Evolutionary conservation across 768 basidiomycete genomes (phyloP).

Genomic region (Tricholoma flavovirens): DNA sequence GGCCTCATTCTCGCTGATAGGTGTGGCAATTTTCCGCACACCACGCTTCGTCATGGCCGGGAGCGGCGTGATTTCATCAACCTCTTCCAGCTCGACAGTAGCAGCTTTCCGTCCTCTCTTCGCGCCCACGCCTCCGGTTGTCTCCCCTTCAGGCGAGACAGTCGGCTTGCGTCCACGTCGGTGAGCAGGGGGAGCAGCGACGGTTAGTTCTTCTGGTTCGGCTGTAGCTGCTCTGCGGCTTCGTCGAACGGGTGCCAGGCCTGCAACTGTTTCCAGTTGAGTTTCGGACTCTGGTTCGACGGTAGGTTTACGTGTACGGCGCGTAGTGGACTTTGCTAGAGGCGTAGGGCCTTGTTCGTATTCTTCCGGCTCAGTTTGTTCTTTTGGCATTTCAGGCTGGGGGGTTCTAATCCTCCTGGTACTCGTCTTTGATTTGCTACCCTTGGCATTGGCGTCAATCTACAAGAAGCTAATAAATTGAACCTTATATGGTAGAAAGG

Average conservation of each 20-base stretch:
- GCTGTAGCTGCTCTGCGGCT: conserved; percentile 14
- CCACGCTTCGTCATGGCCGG: conserved; percentile 4
- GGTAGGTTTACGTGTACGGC: conserved; percentile 21
- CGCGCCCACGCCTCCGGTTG: not conserved
- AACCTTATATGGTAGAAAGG: not conserved
- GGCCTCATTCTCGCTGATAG: not conserved
- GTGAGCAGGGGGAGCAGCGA: not conserved
- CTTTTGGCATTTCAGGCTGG: not conserved
- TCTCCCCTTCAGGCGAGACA: conserved; percentile 13
- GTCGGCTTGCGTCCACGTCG: conserved; percentile 17
- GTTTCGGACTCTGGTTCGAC: conserved; percentile 11
- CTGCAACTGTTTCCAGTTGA: not conserved
- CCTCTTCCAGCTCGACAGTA: conserved; percentile 1
- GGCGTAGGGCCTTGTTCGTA: not conserved
- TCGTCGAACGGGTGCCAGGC: conserved; percentile 8
- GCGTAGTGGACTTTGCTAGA: conserved; percentile 11
- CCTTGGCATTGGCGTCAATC: not conserved
- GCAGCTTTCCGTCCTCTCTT: conserved; percentile 19
- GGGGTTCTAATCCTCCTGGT: not conserved
- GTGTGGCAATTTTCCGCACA: conserved; percentile 3
- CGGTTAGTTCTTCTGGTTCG: conserved; percentile 19
- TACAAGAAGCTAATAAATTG: not conserved
- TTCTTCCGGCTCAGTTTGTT: not conserved
- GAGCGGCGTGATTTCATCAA: not conserved
- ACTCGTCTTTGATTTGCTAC: not conserved